Percentiles rank a stretch among this genome's conserved stretches.
Conservation (phyloP, 164 flowering plant genomes). For the Magnolia kwangsiensis region DNA sequence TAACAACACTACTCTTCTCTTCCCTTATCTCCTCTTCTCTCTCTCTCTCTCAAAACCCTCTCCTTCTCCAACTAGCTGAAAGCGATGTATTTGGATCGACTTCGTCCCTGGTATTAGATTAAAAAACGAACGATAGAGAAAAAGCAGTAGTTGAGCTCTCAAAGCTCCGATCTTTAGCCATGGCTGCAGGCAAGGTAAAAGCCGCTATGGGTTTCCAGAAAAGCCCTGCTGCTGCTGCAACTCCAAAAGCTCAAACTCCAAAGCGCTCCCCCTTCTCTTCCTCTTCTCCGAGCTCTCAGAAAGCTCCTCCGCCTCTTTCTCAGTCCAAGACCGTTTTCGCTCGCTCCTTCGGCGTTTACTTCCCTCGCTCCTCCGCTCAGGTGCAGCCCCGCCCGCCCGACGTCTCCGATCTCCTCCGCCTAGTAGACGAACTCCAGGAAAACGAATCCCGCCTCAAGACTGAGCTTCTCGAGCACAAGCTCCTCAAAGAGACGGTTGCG, state of each 20-base stretch:
- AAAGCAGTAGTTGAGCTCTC: neutral
- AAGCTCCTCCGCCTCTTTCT: neutral
- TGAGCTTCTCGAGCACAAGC: conserved; percentile 69
- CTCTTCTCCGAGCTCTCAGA: conserved; percentile 12
- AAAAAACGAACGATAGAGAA: conserved; percentile 1
- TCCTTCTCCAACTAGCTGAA: conserved; percentile 8
- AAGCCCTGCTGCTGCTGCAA: conserved; percentile 33
- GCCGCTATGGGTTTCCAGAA: conserved; percentile 64
- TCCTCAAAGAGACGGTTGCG: conserved; percentile 58
- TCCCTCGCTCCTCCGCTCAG: conserved; percentile 86
- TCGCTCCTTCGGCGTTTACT: conserved; percentile 82
- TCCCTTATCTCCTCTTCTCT: neutral
- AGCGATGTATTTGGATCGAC: conserved; percentile 16
- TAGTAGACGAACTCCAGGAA: conserved; percentile 76
- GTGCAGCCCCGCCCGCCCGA: conserved; percentile 90
- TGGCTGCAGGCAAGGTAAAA: conserved; percentile 85
- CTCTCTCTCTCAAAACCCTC: neutral
- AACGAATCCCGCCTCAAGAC: conserved; percentile 63
- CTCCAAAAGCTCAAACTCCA: conserved; percentile 26
- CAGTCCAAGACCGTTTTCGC: conserved; percentile 44
- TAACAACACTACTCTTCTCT: conserved; percentile 2
- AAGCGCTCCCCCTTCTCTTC: conserved; percentile 15
- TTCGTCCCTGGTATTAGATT: neutral
- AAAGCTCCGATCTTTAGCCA: conserved; percentile 10
- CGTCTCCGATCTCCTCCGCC: conserved; percentile 59